Evolutionary conservation across 2,329 filamentous ascomycete species (phyloP), one percentile per base, ranked within the genome.

Genomic region (Epichloe sibirici): DNA sequence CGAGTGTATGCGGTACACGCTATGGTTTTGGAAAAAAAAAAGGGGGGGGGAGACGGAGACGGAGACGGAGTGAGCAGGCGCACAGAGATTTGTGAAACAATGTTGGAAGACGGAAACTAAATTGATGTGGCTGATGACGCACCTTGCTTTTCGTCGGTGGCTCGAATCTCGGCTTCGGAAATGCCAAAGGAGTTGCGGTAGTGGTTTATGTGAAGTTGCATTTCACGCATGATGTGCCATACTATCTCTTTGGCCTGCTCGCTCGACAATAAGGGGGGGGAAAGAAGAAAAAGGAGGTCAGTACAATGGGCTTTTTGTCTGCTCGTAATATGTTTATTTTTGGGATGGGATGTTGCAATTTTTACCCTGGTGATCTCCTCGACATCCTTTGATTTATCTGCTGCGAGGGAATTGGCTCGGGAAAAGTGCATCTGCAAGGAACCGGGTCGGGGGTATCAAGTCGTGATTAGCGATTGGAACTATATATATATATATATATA

Each of bases 101-200:
- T 15, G 23, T 28, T 13, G 28, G 13, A n/a, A 25, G 21, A 45
- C 8, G 9, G 6, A 12, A 31, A 11, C 3, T 13, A 28, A 25
- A 31, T 47, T 28, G 43, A 13, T 11, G 9, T 4, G 8, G 23
- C 23, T 3, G 45, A n/a, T 17, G n/a, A 45, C 37, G 11, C 17
- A 52, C 86, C 85, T 74, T 85, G 81, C 46, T 81, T 82, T 64
- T 96, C 91, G 56, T 87, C 80, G 1, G 83, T 80, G 13, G 71
- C 72, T 61, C 86, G 82, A 57, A 97, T 86, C 44, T 91, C 79
- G 43, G 81, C 73, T 53, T 82, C 79, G 0, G 84, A 80, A 45
- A 97, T 75, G 3, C 88, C 89, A 61, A 95, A 94, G 3, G 78
- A 78, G 58, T 81, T 75, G 70, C 91, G 97, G 67, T 95, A 96